These are phyloP conservation scores for Phytopythium ostracodes DNA, from an alignment of 352 stramenopile genomes.

Conservation along the genomic window DNA sequence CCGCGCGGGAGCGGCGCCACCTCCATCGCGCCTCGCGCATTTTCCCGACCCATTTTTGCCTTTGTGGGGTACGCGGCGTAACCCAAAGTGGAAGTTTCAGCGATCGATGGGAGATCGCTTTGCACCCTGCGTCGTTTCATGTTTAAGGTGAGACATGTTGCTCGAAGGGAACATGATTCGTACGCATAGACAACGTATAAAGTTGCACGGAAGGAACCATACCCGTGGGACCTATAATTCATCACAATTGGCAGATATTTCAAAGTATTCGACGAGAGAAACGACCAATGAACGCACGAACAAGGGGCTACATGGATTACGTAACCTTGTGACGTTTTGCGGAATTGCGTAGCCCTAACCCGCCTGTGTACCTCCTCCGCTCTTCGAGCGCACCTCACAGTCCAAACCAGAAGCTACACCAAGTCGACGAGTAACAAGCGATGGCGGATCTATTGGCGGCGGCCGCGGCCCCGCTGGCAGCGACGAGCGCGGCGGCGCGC, in stretches of 20 bases:
- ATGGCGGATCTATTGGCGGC: constrained; percentile 51
- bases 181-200: too few relatives aligned
- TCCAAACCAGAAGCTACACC: background rate
- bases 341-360: background rate
- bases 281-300: background rate
- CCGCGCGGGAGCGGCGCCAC: background rate
- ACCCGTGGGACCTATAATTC: too few relatives aligned
- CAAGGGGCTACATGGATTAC: background rate
- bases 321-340: background rate
- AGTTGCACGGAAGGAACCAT: too few relatives aligned
- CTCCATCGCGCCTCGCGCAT: background rate
- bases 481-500: constrained; percentile 1
- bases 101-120: background rate
- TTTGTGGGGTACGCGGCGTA: background rate
- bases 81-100: background rate
- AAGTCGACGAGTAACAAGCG: background rate
- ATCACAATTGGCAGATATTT: too few relatives aligned
- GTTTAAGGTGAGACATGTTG: background rate
- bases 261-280: background rate
- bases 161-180: background rate
- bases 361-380: too few relatives aligned
- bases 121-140: background rate
- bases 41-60: background rate
- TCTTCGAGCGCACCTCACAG: background rate
- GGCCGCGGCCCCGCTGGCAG: constrained; percentile 18